phyloP scores from a whole-genome alignment of 2,329 filamentous ascomycete genomes.

The Fusarium napiforme region DNA sequence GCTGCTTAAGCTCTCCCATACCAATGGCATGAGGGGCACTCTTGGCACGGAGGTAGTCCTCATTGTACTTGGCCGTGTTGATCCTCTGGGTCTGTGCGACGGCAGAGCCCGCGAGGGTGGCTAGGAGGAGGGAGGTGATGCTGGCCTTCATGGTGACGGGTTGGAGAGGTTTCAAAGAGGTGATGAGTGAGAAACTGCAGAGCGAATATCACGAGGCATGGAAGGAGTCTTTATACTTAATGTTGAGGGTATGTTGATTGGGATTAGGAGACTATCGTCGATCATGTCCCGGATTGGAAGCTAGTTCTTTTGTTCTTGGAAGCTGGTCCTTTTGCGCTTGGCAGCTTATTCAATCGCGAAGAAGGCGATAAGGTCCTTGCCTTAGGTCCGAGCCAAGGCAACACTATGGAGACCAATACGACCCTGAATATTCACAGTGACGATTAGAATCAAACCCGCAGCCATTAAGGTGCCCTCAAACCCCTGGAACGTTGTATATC shows the following conservation, averaged over 20 bases:
- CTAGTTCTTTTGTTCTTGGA: constrained; percentile 10
- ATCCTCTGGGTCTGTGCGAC: constrained; percentile 9
- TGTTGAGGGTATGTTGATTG: not conserved
- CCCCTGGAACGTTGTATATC: not conserved
- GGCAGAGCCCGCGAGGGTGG: constrained; percentile 6
- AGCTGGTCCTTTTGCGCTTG: constrained; percentile 15
- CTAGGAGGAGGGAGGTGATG: constrained; percentile 5
- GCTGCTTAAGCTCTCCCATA: constrained; percentile 9
- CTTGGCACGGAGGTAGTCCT: constrained; percentile 7
- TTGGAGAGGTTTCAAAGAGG: not conserved
- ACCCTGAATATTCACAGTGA: not conserved
- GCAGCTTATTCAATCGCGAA: not conserved
- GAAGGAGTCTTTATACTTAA: not conserved
- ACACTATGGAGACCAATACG: not conserved
- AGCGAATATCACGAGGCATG: fast-evolving
- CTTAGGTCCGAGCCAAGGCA: not conserved
- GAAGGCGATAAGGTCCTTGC: not conserved
- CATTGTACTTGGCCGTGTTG: constrained; percentile 12
- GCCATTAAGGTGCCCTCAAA: not conserved
- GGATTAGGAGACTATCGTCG: not conserved
- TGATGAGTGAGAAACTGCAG: not conserved
- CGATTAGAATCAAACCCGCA: not conserved
- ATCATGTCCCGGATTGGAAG: constrained; percentile 8
- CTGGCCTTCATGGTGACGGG: constrained; percentile 9
- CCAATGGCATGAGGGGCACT: constrained; percentile 9